Evolutionary conservation across 148 eudicot species (phyloP), one percentile per base, ranked within the genome.

Genomic region (Amaranthus cruentus): DNA sequence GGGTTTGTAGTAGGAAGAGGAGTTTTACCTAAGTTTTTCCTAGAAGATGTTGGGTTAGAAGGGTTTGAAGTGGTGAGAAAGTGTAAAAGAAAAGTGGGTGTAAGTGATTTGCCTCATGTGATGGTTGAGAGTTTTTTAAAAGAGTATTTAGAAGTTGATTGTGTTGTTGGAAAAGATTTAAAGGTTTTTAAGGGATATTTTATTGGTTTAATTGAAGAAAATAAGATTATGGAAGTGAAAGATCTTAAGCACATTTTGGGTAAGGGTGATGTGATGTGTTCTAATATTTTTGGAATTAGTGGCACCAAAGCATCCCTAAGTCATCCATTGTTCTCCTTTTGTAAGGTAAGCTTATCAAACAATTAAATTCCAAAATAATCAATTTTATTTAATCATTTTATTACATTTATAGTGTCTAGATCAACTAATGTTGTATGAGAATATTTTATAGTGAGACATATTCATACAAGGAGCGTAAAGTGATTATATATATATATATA

Each of bases 121-220:
- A 92, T 92, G 96, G 84, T 90, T 65, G 93, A 92, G 61, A 75
- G 87, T 66, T 90, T 92, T 58, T 79, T 90, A 77, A 90, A 38
- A 75, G 96, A 92, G 64, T 88, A 90, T 78, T 75, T 90, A 79
- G 86, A 86, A 62, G 74, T 88, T 81, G 90, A 90, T 49, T 52
- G 53, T 71, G 93, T 88, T 46, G 69, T 87, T 82, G 97, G 91
- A 28, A 88, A 88, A 21, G 83, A 90, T 2, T 62, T 92, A 8
- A 87, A 81, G 71, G 96, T 76, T 43, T 79, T 73, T 73, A 11
- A 77, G 78, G 93, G 95, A 0, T 84, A 81, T 62, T 90, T 78
- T 83, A 68, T 78, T 75, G 97, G 97, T 55, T 13, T 87, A 7
- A 85, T 88, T 88, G 85, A 87, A 69, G 83, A 85, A 9, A 74